phyloP scores from a whole-genome alignment of 192 early-diverging fungal species.

The Umbelopsis ramanniana region DNA sequence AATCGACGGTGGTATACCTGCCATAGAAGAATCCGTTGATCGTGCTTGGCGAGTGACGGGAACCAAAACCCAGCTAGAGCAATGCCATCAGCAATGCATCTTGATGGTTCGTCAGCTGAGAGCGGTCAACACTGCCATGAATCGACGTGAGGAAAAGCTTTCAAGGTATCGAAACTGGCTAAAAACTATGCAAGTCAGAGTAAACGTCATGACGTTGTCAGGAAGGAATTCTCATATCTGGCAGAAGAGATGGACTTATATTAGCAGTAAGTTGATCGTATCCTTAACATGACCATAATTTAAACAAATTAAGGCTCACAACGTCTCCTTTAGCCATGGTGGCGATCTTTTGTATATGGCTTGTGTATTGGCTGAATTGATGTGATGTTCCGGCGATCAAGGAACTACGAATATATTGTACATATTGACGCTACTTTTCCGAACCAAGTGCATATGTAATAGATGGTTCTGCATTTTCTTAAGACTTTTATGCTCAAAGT shows the following conservation, averaged over 20 bases:
- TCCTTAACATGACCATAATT: too few relatives aligned
- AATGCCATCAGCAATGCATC: background rate
- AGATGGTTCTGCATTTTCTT: too few relatives aligned
- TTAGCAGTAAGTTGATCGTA: background rate
- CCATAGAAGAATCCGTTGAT: background rate
- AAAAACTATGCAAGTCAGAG: background rate
- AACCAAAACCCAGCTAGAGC: background rate
- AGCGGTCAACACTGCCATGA: background rate
- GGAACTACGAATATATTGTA: too few relatives aligned
- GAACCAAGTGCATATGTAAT: too few relatives aligned
- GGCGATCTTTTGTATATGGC: background rate
- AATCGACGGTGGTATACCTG: background rate
- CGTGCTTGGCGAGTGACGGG: background rate
- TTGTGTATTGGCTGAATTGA: background rate
- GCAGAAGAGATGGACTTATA: background rate
- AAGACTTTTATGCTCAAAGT: too few relatives aligned
- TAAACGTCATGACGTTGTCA: background rate
- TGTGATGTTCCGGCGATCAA: too few relatives aligned
- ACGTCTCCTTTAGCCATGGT: background rate
- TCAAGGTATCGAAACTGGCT: conserved; percentile 6
- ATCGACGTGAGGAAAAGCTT: conserved; percentile 6
- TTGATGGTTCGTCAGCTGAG: background rate
- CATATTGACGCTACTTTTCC: too few relatives aligned
- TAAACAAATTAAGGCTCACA: background rate
- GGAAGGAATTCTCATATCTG: background rate